These are phyloP conservation scores for Chlamydomonas schloesseri DNA, from an alignment of 139 green algal genomes.

Conservation along the genomic window DNA sequence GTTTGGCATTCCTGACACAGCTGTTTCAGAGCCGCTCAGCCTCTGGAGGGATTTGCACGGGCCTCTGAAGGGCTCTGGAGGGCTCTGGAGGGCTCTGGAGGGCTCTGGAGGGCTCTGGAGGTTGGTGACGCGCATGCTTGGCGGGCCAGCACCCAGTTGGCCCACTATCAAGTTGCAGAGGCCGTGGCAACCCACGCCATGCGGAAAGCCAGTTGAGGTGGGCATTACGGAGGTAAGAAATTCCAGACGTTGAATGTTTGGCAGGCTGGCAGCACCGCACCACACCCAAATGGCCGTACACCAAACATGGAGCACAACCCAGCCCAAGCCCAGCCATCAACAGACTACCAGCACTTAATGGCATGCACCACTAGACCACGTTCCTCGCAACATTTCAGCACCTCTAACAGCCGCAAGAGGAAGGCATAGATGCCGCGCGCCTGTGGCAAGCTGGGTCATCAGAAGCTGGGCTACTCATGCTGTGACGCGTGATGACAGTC, in stretches of 20 bases:
- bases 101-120: conserved; percentile 15
- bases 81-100: not conserved
- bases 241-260: not conserved
- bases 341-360: conserved; percentile 13
- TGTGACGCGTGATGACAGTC: too few species aligned
- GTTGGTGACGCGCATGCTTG: conserved; percentile 5
- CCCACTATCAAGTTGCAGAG: not conserved
- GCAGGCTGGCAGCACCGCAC: not conserved
- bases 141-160: not conserved
- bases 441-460: too few species aligned
- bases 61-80: conserved; percentile 10
- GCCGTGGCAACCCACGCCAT: conserved; percentile 21
- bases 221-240: conserved; percentile 12
- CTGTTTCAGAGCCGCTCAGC: conserved; percentile 7
- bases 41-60: conserved; percentile 4
- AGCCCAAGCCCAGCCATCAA: conserved; percentile 9
- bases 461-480: too few species aligned
- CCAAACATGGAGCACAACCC: conserved; percentile 1
- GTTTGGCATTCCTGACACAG: conserved; percentile 9
- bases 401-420: conserved; percentile 12
- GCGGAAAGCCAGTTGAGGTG: conserved; percentile 9
- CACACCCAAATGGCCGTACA: not conserved
- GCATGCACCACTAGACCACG: conserved; percentile 4
- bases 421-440: not conserved
- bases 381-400: conserved; percentile 4